Base-by-base conservation (phyloP, 768 basidiomycete species). In the Leucocoprinus leucothites region DNA sequence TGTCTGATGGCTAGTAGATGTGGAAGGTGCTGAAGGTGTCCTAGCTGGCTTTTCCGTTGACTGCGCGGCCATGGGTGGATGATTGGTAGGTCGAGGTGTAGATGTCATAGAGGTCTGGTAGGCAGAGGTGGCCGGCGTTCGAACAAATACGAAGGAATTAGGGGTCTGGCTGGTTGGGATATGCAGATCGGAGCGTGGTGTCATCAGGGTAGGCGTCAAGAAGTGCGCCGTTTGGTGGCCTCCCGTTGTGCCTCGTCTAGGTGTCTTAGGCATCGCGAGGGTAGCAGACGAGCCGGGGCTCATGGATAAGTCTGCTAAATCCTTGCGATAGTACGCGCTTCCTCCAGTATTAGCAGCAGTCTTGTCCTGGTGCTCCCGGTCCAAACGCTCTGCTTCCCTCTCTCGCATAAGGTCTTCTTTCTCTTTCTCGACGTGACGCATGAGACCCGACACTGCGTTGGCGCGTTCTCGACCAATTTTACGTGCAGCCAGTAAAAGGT, bases 401-500 rank as follows among this genome's bases (percentile, higher is more conserved):
- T 68, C 69, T 22, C 56, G 65, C 57, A 57, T 71, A 19, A 66
- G 63, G 8, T 65, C 64, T 31, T 74, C 74, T 51, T 67, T 68
- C 57, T 74, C 78, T 51, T 66, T 69, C 51, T 70, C 68, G 24
- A 65, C 65, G 4, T 72, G 70, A 18, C 71, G 64, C 61, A 76
- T 61, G 53, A 82, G 65, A 1, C 85, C 85, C 0, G 82, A 77
- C 19, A 84, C 64, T n/a, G 81, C 64, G 3, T 76, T 76, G 0
- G 82, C 79, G 7, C 87, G 80, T 51, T 82, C 75, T 28, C 81
- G 78, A 3, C 88, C 88, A 3, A 89, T 75, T 51, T 73, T 83
- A n/a, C 86, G 80, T 8, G 87, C 84, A 2, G 89, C 89, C 11
- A 87, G 71, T 1, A 91, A 73, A 9, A 90, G 69, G 61, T 87